phyloP scores from a whole-genome alignment of 495 filamentous ascomycete species.

The Parachaetomium inaequale region DNA sequence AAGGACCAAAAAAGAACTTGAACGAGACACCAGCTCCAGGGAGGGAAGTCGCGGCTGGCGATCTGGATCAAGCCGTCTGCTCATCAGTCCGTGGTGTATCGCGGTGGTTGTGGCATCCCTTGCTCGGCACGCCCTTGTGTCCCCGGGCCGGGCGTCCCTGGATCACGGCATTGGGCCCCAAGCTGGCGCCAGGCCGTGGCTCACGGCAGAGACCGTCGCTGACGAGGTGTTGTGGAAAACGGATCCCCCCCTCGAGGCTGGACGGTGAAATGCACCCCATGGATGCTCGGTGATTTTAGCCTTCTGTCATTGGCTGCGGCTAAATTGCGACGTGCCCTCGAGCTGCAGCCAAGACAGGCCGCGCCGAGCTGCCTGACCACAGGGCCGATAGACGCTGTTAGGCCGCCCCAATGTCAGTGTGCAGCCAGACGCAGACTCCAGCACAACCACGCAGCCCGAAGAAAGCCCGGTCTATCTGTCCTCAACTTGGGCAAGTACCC shows the following conservation, averaged over 20 bases:
- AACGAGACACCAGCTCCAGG: not conserved
- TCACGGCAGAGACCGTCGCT: conserved; percentile 1
- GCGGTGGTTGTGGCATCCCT: not conserved
- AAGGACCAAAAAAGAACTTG: not conserved
- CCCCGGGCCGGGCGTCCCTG: not conserved
- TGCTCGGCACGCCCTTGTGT: too few species aligned
- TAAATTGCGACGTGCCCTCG: conserved; percentile 37
- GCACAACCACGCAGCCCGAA: not conserved
- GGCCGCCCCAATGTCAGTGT: too few species aligned
- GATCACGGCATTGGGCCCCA: not conserved
- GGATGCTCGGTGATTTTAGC: conserved; percentile 30
- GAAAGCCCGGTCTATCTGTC: conserved; percentile 21
- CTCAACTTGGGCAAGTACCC: not conserved
- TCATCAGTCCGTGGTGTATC: too few species aligned
- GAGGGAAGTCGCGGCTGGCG: not conserved
- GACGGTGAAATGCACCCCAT: conserved; percentile 16
- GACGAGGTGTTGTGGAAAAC: not conserved
- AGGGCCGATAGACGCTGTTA: conserved; percentile 1
- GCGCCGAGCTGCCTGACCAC: conserved; percentile 15
- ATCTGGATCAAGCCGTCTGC: conserved; percentile 2
- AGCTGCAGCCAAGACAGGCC: conserved; percentile 18
- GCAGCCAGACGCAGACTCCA: not conserved
- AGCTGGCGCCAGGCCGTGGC: not conserved
- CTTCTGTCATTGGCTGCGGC: conserved; percentile 34
- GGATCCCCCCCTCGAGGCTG: not conserved